Evolutionary conservation across 495 filamentous ascomycete species (phyloP).

Genomic region (Letharia lupina): DNA sequence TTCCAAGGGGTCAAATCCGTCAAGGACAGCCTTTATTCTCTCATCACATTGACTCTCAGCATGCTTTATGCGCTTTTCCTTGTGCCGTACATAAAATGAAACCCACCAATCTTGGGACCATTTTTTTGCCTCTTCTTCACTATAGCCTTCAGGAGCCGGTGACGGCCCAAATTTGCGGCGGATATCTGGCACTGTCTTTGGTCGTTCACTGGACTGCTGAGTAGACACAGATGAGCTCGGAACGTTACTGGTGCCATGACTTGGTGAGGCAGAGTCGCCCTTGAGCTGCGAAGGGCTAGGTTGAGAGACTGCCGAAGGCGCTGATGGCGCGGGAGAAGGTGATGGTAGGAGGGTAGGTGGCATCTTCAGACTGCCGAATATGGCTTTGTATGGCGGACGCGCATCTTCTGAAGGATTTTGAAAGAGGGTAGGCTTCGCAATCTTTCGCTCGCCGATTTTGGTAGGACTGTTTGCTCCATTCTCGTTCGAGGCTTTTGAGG

Average conservation of each 20-base stretch:
- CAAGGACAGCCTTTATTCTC: conserved; percentile 18
- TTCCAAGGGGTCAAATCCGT: conserved; percentile 1
- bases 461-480: background rate
- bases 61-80: conserved; percentile 4
- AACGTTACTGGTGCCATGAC: background rate
- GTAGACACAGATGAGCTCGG: conserved; percentile 12
- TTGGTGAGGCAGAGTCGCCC: background rate
- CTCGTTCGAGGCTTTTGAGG: background rate
- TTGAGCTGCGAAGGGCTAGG: background rate
- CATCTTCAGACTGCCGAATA: conserved; percentile 2
- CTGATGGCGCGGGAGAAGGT: conserved; percentile 12
- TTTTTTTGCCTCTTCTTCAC: conserved; percentile 15
- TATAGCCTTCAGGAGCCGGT: conserved; percentile 19
- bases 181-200: conserved; percentile 5
- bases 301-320: background rate
- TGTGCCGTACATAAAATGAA: conserved; percentile 20
- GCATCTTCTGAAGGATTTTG: background rate
- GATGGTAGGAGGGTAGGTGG: conserved; percentile 9
- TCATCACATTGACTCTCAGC: conserved; percentile 18
- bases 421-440: conserved; percentile 1
- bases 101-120: conserved; percentile 24
- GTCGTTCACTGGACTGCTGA: background rate
- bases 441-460: conserved; percentile 1
- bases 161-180: conserved; percentile 17
- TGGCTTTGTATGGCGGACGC: conserved; percentile 1